Evolutionary conservation across 1,284 basidiomycete genomes (phyloP), one percentile per base, ranked within the genome.

Genomic region (Sporisorium reilianum): DNA sequence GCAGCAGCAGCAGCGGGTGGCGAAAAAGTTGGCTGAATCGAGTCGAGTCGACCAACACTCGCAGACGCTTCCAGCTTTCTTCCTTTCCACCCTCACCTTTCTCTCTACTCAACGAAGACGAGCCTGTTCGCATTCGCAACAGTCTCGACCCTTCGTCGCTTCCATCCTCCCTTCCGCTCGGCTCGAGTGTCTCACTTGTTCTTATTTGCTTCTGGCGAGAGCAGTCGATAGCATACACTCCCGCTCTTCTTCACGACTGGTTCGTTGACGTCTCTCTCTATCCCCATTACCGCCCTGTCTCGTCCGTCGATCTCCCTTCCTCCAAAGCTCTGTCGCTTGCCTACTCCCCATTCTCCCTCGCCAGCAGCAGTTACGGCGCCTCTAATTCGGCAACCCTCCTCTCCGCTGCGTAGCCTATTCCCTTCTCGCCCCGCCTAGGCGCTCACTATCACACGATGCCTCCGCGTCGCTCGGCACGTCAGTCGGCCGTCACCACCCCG

Each of bases 401-500:
- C 36, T 18, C 20, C 7, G 8, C 34, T 40, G 16, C 45, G 14
- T 45, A 40, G n/a, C 44, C 30, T 30, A 40, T 14, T 18, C 16
- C 20, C 26, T 38, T 12, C 25, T 25, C 28, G 30, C 5, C 28
- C 23, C 18, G 36, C 36, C 12, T 10, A 10, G n/a, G 18, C 22
- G 34, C 26, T 9, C 10, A 32, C 30, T n/a, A 18, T 3, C 16
- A 23, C 49, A 40, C n/a, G 20, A 70, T 70, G 67, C 67, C 62
- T n/a, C 67, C 67, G 20, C 67, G 67, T 59, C 67, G 62, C 26
- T 70, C 67, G 16, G 12, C 57, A 30, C 67, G 67, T 20, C 61
- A 46, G 49, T 70, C 62, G 62, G 57, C 53, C 8, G 56, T 40
- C 11, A 44, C 61, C 42, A 30, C 50, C 10, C 22, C 54, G 7